These are phyloP conservation scores for Delitschia confertaspora DNA, from an alignment of 495 filamentous ascomycete genomes.

Conservation along the genomic window DNA sequence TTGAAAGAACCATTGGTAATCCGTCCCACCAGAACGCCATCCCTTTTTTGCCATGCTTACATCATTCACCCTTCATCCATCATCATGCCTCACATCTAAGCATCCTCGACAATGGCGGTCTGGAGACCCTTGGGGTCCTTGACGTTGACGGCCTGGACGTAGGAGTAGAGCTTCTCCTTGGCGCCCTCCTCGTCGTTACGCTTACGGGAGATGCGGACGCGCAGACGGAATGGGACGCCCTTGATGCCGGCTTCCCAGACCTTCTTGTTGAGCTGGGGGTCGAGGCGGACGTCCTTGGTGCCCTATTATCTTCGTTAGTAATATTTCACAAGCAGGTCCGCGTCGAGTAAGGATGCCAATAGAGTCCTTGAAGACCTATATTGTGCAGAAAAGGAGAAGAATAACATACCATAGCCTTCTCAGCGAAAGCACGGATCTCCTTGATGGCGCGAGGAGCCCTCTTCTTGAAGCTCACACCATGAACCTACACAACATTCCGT, in stretches of 20 bases:
- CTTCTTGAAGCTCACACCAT: slow-evolving; percentile 99
- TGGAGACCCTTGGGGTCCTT: slow-evolving; percentile 96
- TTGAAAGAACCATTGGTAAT: too few species aligned
- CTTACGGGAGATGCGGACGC: slow-evolving; percentile 96
- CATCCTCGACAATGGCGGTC: slow-evolving; percentile 60
- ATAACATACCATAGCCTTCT: slow-evolving; percentile 82
- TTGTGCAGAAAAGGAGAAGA: slow-evolving; percentile 5
- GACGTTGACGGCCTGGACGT: slow-evolving; percentile 98
- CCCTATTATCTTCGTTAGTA: slow-evolving; percentile 47
- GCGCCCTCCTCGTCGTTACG: slow-evolving; percentile 99
- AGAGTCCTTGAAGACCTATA: background rate
- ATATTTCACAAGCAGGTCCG: background rate
- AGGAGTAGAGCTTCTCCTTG: slow-evolving; percentile 96
- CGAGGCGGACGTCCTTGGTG: slow-evolving; percentile 93
- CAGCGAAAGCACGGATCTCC: slow-evolving; percentile 91
- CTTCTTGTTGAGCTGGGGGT: slow-evolving; percentile 99
- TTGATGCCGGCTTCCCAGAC: slow-evolving; percentile 99
- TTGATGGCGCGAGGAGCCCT: slow-evolving; percentile 95
- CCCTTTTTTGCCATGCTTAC: slow-evolving; percentile 8
- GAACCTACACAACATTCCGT: slow-evolving; percentile 51
- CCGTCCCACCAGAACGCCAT: slow-evolving; percentile 9
- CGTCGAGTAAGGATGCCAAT: background rate
- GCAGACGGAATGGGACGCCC: slow-evolving; percentile 92
- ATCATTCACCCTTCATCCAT: background rate
- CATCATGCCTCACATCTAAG: slow-evolving; percentile 26